Evolutionary conservation across 805 yeast species (phyloP).

Genomic region (Metschnikowia santaceciliae): DNA sequence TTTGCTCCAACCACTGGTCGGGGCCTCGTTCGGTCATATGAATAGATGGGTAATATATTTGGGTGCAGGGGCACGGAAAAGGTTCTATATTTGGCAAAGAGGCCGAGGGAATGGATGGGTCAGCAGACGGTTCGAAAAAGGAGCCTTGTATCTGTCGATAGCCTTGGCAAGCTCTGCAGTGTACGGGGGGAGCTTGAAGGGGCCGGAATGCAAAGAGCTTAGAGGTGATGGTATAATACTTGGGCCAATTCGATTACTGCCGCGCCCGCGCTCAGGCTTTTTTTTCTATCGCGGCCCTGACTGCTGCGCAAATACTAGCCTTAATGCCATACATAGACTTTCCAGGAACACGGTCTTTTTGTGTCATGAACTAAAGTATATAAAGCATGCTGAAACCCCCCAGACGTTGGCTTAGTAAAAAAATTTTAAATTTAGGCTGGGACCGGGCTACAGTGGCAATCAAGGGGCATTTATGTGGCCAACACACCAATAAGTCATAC

Average conservation of each 20-base stretch:
- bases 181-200: background rate
- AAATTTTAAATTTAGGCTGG: too few relatives aligned
- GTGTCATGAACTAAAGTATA: too few relatives aligned
- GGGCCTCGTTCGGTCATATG: conserved; percentile 75
- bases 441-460: too few relatives aligned
- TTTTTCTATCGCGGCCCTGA: background rate
- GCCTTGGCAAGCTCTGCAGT: background rate
- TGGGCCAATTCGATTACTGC: background rate
- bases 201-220: background rate
- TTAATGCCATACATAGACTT: too few relatives aligned
- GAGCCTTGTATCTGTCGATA: background rate
- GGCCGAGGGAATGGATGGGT: background rate
- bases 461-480: too few relatives aligned
- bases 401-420: too few relatives aligned
- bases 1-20: conserved; percentile 93
- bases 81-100: too few relatives aligned
- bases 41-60: conserved; percentile 6
- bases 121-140: background rate
- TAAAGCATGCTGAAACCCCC: too few relatives aligned
- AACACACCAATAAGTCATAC: too few relatives aligned
- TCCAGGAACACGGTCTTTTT: too few relatives aligned
- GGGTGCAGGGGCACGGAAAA: background rate
- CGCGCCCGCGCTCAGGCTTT: conserved; percentile 5
- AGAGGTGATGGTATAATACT: background rate
- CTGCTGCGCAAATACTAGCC: background rate